Conservation (phyloP, 2,329 filamentous ascomycete genomes). For the Stachybotrys chartarum region DNA sequence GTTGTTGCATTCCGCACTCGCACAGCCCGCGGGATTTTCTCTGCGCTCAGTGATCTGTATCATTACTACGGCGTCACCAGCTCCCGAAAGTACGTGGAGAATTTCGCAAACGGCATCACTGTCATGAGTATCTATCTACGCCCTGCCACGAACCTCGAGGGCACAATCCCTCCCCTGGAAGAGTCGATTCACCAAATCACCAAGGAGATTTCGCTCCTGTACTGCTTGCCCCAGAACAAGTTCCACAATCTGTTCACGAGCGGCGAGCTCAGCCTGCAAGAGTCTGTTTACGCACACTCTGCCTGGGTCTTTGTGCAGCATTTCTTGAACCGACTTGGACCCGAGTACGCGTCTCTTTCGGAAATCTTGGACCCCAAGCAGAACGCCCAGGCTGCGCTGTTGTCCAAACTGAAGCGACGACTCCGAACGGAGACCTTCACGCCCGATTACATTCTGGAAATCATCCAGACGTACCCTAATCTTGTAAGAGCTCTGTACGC, state of each 20-base stretch:
- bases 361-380: slow-evolving; percentile 75
- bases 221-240: slow-evolving; percentile 97
- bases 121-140: slow-evolving; percentile 94
- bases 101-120: slow-evolving; percentile 97
- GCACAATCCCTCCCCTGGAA: slow-evolving; percentile 70
- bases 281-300: slow-evolving; percentile 95
- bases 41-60: slow-evolving; percentile 89
- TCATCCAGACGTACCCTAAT: slow-evolving; percentile 84
- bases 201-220: slow-evolving; percentile 94
- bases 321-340: slow-evolving; percentile 90
- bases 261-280: slow-evolving; percentile 83
- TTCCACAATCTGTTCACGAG: slow-evolving; percentile 84
- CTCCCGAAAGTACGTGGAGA: slow-evolving; percentile 94
- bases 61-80: slow-evolving; percentile 98
- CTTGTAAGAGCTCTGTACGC: slow-evolving; percentile 85
- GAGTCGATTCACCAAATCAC: slow-evolving; percentile 97
- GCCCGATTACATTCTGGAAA: slow-evolving; percentile 94
- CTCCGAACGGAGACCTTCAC: slow-evolving; percentile 96
- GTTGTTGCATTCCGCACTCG: slow-evolving; percentile 92
- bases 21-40: slow-evolving; percentile 89
- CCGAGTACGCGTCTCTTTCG: slow-evolving; percentile 83
- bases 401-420: slow-evolving; percentile 92
- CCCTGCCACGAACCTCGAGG: slow-evolving; percentile 53
- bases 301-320: slow-evolving; percentile 97
- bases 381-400: slow-evolving; percentile 75